A percentile compares a stretch with the other conserved stretches of the same genome.
These are phyloP conservation scores for Penicillium sp. DNA, from an alignment of 2,329 filamentous ascomycete species.

Conservation along the genomic window DNA sequence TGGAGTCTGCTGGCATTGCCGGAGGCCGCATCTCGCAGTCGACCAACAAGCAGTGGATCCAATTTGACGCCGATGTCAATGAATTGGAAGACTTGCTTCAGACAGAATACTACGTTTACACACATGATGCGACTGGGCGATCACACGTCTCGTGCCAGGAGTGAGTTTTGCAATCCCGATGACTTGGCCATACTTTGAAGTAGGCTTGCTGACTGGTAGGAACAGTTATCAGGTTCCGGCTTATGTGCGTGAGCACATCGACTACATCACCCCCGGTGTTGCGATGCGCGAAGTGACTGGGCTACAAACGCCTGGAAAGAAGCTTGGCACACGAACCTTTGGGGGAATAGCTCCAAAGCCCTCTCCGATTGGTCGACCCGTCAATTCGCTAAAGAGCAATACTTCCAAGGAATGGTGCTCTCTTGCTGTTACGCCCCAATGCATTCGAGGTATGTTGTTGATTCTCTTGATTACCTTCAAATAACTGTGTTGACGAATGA, in stretches of 20 bases:
- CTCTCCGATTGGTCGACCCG: slow-evolving; percentile 24
- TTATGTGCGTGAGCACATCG: slow-evolving; percentile 32
- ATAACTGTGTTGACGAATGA: slow-evolving; percentile 6
- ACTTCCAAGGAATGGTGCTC: slow-evolving; percentile 28
- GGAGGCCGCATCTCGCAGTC: slow-evolving; percentile 30
- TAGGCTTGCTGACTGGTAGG: background rate
- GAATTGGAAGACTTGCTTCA: slow-evolving; percentile 43
- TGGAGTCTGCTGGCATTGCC: slow-evolving; percentile 29
- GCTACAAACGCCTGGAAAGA: slow-evolving; percentile 7
- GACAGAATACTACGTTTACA: slow-evolving; percentile 44
- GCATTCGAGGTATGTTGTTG: slow-evolving; percentile 35
- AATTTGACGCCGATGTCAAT: slow-evolving; percentile 40
- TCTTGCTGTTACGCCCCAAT: slow-evolving; percentile 42
- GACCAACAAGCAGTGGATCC: slow-evolving; percentile 42
- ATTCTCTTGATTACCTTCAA: background rate
- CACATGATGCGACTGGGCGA: slow-evolving; percentile 33
- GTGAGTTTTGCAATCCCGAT: slow-evolving; percentile 22
- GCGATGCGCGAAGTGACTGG: slow-evolving; percentile 33
- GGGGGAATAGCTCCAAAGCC: slow-evolving; percentile 27
- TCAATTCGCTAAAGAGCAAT: slow-evolving; percentile 22
- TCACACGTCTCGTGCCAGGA: slow-evolving; percentile 43
- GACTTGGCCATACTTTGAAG: background rate
- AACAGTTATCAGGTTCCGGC: slow-evolving; percentile 32
- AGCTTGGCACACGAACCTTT: slow-evolving; percentile 25
- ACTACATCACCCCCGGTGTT: slow-evolving; percentile 38